A percentile compares a stretch with the other conserved stretches of the same genome.
Conservation (phyloP, 495 filamentous ascomycete species). For the Penicillium fimorum region DNA sequence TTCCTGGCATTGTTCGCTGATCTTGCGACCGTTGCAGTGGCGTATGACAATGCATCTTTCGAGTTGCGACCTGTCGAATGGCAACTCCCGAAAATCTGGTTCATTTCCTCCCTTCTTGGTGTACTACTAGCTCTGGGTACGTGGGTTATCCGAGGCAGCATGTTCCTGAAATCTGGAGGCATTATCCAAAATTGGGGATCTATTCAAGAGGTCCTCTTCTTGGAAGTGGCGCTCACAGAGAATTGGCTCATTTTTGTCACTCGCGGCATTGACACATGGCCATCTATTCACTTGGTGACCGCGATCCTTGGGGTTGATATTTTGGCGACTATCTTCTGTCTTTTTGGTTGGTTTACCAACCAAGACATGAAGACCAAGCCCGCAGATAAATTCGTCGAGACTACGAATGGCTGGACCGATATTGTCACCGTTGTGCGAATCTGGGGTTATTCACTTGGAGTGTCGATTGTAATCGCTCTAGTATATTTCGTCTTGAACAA, state of each 20-base stretch:
- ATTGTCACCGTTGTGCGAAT: conserved; percentile 77
- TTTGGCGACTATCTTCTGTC: conserved; percentile 65
- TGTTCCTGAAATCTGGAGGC: conserved; percentile 65
- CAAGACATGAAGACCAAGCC: conserved; percentile 45
- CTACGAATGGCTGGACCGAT: conserved; percentile 62
- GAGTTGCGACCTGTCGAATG: conserved; percentile 70
- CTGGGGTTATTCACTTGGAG: conserved; percentile 71
- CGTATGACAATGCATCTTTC: conserved; percentile 71
- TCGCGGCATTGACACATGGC: conserved; percentile 62
- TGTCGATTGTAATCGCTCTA: conserved; percentile 72
- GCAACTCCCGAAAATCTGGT: conserved; percentile 76
- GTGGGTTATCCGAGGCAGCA: conserved; percentile 64
- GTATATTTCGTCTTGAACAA: conserved; percentile 71
- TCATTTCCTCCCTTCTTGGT: conserved; percentile 65
- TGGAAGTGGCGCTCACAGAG: conserved; percentile 69
- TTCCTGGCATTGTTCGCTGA: conserved; percentile 74
- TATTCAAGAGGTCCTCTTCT: conserved; percentile 68
- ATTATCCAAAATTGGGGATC: conserved; percentile 68
- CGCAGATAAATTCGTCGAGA: conserved; percentile 42
- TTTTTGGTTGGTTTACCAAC: conserved; percentile 69
- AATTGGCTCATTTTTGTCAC: conserved; percentile 80
- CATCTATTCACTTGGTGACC: conserved; percentile 63
- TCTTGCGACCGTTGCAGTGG: conserved; percentile 70
- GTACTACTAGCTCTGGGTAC: conserved; percentile 64
- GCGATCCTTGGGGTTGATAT: conserved; percentile 68